phyloP scores from a whole-genome alignment of 1,139 yeast genomes.

The Hemisphaericaspora lyxosophila region DNA sequence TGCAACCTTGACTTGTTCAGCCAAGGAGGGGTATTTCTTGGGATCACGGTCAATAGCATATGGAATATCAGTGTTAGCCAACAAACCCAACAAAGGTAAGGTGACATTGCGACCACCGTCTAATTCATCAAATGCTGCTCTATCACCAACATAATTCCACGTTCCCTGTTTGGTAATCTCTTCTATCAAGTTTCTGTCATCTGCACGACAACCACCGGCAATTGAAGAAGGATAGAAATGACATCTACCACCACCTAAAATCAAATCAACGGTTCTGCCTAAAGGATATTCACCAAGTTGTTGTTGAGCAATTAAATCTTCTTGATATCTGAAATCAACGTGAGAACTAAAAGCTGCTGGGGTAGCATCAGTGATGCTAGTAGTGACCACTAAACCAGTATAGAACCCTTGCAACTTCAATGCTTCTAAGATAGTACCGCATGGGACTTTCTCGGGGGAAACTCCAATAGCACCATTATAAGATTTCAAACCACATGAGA shows the following conservation, averaged over 20 bases:
- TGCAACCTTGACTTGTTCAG: constrained; percentile 73
- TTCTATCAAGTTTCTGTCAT: constrained; percentile 59
- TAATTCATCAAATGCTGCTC: constrained; percentile 51
- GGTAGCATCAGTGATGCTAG: constrained; percentile 71
- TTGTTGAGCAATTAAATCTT: constrained; percentile 81
- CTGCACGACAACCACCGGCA: constrained; percentile 67
- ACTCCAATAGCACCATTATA: constrained; percentile 88
- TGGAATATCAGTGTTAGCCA: constrained; percentile 73
- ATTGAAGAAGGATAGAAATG: constrained; percentile 53
- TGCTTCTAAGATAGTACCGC: constrained; percentile 84
- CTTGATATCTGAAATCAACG: constrained; percentile 68
- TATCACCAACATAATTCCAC: constrained; percentile 66
- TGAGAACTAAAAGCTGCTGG: constrained; percentile 88
- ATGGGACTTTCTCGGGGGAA: constrained; percentile 55
- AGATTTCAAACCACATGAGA: constrained; percentile 73
- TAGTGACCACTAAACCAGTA: constrained; percentile 86
- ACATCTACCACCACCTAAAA: constrained; percentile 89
- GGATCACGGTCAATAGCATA: constrained; percentile 72
- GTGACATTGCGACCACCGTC: constrained; percentile 56
- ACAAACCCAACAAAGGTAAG: constrained; percentile 70
- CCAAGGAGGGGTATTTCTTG: constrained; percentile 62
- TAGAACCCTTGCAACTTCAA: constrained; percentile 71
- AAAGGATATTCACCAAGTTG: constrained; percentile 73
- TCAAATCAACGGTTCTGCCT: constrained; percentile 73
- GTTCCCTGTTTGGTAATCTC: constrained; percentile 55